phyloP scores from a whole-genome alignment of 1,284 basidiomycete genomes.

The Exobasidium cylindrosporum region DNA sequence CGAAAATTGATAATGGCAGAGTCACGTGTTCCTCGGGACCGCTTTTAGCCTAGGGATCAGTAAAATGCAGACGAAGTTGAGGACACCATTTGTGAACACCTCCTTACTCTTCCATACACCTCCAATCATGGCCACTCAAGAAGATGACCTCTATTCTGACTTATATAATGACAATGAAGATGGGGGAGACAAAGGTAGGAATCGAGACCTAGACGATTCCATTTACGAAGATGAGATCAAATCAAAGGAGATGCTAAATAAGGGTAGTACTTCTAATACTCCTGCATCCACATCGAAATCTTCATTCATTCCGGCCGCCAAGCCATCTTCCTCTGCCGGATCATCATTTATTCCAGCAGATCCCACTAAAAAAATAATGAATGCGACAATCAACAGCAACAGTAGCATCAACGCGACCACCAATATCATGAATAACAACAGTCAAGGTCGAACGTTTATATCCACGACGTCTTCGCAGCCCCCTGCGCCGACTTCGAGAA shows the following conservation, averaged over 20 bases:
- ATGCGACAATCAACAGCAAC: neutral
- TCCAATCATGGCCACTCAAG: too few species aligned
- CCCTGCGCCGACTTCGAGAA: neutral
- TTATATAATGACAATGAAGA: conserved; percentile 33
- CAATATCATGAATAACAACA: conserved; percentile 1
- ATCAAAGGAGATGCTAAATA: neutral
- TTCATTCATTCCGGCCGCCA: conserved; percentile 13
- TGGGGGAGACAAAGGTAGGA: conserved; percentile 14
- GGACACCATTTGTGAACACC: too few species aligned
- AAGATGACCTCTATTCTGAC: conserved; percentile 46
- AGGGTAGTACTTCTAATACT: conserved; percentile 7
- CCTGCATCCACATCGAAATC: neutral
- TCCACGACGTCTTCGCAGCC: neutral
- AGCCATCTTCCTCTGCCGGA: neutral
- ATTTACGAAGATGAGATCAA: conserved; percentile 6
- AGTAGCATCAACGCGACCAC: conserved; percentile 13
- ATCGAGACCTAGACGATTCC: conserved; percentile 8
- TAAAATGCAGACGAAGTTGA: too few species aligned
- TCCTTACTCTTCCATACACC: neutral
- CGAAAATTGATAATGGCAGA: too few species aligned
- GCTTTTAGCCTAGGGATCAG: too few species aligned
- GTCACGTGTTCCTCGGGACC: too few species aligned
- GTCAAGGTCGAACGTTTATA: neutral
- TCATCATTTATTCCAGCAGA: conserved; percentile 15
- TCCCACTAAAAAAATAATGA: too few species aligned